Conservation (phyloP, 192 early-diverging fungal genomes). For the Coemansia sp. region DNA sequence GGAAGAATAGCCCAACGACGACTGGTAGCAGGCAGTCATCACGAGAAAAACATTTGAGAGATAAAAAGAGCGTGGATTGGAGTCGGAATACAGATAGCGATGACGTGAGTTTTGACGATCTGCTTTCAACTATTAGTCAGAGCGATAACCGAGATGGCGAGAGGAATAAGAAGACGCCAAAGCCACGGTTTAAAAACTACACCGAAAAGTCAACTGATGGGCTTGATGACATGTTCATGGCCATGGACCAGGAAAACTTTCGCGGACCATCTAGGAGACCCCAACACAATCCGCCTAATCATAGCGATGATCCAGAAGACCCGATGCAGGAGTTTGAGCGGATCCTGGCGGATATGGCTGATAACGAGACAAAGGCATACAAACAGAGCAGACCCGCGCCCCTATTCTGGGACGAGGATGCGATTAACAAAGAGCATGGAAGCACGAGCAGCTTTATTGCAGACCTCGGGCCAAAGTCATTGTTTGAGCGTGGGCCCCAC, state of each 20-base stretch:
- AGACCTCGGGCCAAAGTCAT: slow-evolving; percentile 17
- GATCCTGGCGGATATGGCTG: slow-evolving; percentile 37
- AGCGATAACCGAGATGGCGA: neutral
- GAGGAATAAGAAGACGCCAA: neutral
- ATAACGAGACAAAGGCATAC: slow-evolving; percentile 23
- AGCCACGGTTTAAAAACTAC: neutral
- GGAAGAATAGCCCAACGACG: neutral
- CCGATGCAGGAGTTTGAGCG: slow-evolving; percentile 49
- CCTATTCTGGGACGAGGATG: slow-evolving; percentile 29
- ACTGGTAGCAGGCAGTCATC: neutral
- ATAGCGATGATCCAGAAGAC: slow-evolving; percentile 5
- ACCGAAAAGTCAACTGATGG: neutral
- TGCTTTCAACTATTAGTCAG: slow-evolving; percentile 22
- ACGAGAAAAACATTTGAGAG: neutral
- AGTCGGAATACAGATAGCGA: neutral
- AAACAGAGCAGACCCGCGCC: slow-evolving; percentile 26
- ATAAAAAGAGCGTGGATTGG: neutral
- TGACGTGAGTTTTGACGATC: slow-evolving; percentile 18
- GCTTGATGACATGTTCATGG: neutral
- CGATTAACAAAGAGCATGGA: slow-evolving; percentile 4
- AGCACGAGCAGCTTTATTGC: slow-evolving; percentile 11
- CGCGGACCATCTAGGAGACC: neutral
- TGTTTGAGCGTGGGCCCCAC: slow-evolving; percentile 28
- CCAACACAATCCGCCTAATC: neutral
- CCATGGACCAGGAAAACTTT: neutral